Conservation (phyloP, 2,329 filamentous ascomycete genomes). For the Aspergillus sp. region DNA sequence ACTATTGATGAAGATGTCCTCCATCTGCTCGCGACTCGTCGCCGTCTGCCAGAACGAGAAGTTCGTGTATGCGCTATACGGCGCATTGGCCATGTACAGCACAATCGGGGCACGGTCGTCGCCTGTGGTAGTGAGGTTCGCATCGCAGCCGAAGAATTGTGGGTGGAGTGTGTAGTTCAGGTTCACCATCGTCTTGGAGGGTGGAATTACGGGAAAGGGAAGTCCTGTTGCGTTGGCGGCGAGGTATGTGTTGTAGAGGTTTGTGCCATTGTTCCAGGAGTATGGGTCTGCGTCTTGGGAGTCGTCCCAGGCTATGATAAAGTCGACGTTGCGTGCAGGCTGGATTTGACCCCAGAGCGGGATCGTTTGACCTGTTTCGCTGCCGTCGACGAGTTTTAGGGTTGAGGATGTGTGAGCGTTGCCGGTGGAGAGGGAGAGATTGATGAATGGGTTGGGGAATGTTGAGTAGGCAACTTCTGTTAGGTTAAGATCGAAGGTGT, state of each 20-base stretch:
- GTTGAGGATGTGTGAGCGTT: neutral
- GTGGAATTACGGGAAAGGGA: neutral
- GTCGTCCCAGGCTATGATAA: neutral
- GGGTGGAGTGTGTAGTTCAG: neutral
- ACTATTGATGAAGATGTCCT: neutral
- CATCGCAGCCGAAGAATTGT: neutral
- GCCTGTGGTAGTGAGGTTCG: neutral
- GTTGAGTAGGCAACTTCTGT: neutral
- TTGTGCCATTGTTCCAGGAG: neutral
- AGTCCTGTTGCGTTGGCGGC: neutral
- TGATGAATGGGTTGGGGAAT: neutral
- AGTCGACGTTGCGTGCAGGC: neutral
- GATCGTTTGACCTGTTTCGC: neutral
- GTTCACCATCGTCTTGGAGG: neutral
- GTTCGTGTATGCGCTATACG: constrained; percentile 1
- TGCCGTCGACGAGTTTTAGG: neutral
- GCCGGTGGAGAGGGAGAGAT: neutral
- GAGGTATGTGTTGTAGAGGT: neutral
- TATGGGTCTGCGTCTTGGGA: neutral
- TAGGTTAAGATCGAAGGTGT: neutral
- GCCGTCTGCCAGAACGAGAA: neutral
- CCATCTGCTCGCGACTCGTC: neutral
- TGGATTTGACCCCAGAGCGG: neutral
- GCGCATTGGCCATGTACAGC: neutral
- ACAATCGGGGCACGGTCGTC: neutral